Evolutionary conservation across 2,329 filamentous ascomycete genomes (phyloP), one percentile per base, ranked within the genome.

Genomic region (Didymella pinodella): DNA sequence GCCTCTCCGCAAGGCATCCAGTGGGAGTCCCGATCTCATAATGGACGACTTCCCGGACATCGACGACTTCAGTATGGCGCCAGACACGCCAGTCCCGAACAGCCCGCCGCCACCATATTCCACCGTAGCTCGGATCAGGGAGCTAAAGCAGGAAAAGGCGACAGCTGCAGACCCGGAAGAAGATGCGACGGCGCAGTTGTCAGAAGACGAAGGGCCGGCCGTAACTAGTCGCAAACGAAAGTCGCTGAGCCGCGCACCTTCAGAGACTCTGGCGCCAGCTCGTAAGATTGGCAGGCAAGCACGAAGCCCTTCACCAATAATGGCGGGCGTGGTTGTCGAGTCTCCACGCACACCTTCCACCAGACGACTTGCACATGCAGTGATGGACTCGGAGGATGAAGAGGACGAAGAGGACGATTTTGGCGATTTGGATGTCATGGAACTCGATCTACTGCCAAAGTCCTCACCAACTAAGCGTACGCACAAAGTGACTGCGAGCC

Each of bases 21-120:
- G 55, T 38, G 40, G 38, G 18, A 70, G 63, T 46, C 62, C 66
- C 26, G 61, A 64, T n/a, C 48, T 44, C 14, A 65, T 64, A 12
- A 49, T 62, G 5, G 63, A 67, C 26, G 76, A 75, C 2, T 80
- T 80, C 57, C 66, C 71, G 4, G 65, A 76, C 20, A 80, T 82
- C 36, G 79, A 81, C 45, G 68, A 73, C n/a, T 59, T 75, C 22
- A 43, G 67, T 18, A 59, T 65, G 57, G 63, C 62, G 28, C 64
- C 67, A 28, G 58, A 61, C n/a, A 63, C 66, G 16, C 38, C 57
- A 48, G 59, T 65, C 29, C 68, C 67, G 29, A 60, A 54, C 26
- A 66, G 68, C 20, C 74, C 74, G 14, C 75, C 75, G 18, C 75
- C 75, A 7, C 81, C 81, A 4, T 83, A 82, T 60, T 83, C 81